Conservation (phyloP, 2,329 filamentous ascomycete species). For the Neonectria sp. region DNA sequence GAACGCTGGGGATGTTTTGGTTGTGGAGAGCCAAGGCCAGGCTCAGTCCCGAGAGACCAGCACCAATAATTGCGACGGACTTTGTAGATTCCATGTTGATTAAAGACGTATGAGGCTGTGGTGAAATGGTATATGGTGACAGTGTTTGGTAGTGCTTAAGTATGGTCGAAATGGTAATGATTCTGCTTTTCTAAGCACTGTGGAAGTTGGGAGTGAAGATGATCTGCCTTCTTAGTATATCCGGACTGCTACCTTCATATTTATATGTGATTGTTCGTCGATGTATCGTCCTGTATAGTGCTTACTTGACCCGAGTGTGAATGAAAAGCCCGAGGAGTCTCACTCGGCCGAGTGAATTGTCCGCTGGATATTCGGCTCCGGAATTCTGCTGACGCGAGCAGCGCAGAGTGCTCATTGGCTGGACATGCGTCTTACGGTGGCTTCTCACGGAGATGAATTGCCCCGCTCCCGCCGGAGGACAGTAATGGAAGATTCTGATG, state of each 20-base stretch:
- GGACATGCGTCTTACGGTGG: not conserved
- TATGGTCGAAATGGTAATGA: not conserved
- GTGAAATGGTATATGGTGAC: not conserved
- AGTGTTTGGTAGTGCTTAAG: not conserved
- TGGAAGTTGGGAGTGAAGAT: not conserved
- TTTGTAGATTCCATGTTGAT: slow-evolving; percentile 32
- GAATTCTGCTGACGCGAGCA: not conserved
- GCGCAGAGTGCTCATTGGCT: not conserved
- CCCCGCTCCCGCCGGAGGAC: not conserved
- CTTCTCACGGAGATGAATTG: not conserved
- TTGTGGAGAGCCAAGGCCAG: slow-evolving; percentile 69
- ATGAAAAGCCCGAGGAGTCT: not conserved
- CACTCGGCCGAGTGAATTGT: slow-evolving; percentile 8
- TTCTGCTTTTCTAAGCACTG: not conserved
- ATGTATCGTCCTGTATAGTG: not conserved
- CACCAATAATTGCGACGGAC: slow-evolving; percentile 51
- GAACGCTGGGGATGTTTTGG: slow-evolving; percentile 62
- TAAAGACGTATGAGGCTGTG: not conserved
- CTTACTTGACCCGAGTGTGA: not conserved
- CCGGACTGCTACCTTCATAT: not conserved
- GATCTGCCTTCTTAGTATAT: not conserved
- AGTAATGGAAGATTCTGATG: not conserved
- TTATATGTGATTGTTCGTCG: not conserved
- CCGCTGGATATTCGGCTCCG: not conserved
- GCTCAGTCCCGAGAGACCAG: slow-evolving; percentile 64